These are phyloP conservation scores for Anthostomella pinea DNA, from an alignment of 2,329 filamentous ascomycete genomes.

Conservation along the genomic window DNA sequence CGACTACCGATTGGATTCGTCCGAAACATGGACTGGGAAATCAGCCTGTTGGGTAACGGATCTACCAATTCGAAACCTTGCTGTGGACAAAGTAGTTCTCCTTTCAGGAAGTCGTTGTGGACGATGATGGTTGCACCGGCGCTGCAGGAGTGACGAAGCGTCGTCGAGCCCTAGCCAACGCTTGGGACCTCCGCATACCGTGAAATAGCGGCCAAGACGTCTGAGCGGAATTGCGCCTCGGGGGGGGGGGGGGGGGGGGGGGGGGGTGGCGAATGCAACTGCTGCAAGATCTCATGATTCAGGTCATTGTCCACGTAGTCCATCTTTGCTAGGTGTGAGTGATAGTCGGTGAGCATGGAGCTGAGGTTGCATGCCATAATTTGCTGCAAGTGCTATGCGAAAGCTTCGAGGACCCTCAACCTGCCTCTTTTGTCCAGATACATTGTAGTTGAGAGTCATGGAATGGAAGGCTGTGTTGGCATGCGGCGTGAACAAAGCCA, in stretches of 20 bases:
- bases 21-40: slow-evolving; percentile 20
- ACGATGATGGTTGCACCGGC: slow-evolving; percentile 21
- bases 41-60: slow-evolving; percentile 21
- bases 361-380: slow-evolving; percentile 1
- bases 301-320: slow-evolving; percentile 16
- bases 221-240: slow-evolving; percentile 18
- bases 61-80: slow-evolving; percentile 10
- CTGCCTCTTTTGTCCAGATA: too few species aligned
- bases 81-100: slow-evolving; percentile 18
- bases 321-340: slow-evolving; percentile 21
- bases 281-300: too few species aligned
- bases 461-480: too few species aligned
- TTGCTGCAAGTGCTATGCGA: too few species aligned
- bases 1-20: not conserved
- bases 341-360: slow-evolving; percentile 3
- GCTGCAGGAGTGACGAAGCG: slow-evolving; percentile 20
- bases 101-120: slow-evolving; percentile 23
- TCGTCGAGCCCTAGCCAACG: too few species aligned
- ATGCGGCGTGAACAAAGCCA: too few species aligned
- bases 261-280: slow-evolving; percentile 15
- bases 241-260: too few species aligned
- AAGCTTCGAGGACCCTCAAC: slow-evolving; percentile 17
- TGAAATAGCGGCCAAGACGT: slow-evolving; percentile 23
- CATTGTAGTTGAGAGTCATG: too few species aligned
- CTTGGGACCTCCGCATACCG: too few species aligned